phyloP scores from a whole-genome alignment of 164 flowering plant genomes.

The Aristolochia californica region DNA sequence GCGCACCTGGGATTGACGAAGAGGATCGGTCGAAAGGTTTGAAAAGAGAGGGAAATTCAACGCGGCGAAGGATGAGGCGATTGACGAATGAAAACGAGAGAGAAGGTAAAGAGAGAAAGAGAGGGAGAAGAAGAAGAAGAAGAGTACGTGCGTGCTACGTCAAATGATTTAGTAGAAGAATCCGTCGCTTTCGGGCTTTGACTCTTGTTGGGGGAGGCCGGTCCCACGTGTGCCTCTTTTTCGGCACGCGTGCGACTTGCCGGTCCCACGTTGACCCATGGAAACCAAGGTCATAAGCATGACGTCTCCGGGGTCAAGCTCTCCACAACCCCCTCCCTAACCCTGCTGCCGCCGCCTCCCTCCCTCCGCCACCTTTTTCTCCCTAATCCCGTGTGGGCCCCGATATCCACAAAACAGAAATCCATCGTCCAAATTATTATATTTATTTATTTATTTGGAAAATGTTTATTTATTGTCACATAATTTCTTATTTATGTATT shows the following conservation, averaged over 20 bases:
- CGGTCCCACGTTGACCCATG: constrained; percentile 9
- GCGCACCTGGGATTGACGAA: background rate
- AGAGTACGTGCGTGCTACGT: constrained; percentile 6
- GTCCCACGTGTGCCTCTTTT: constrained; percentile 2
- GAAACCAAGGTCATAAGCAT: constrained; percentile 6
- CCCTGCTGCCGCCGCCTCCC: background rate
- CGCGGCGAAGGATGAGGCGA: background rate
- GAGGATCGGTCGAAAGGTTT: background rate
- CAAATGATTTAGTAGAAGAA: constrained; percentile 9
- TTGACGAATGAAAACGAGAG: background rate
- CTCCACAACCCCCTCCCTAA: background rate
- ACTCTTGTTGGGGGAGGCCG: background rate
- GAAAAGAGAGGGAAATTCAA: background rate
- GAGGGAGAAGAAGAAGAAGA: background rate
- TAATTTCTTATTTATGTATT: background rate
- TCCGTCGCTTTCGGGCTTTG: constrained; percentile 9
- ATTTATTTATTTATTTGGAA: background rate
- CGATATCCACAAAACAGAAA: too few relatives aligned
- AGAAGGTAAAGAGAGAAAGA: background rate
- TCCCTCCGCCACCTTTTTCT: background rate
- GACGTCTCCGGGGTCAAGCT: constrained; percentile 3
- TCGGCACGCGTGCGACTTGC: constrained; percentile 6
- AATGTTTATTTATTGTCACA: background rate
- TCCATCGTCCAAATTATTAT: background rate
- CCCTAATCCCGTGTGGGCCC: background rate